Evolutionary conservation across 306 rosid genomes (phyloP).

Genomic region (Malus fusca): DNA sequence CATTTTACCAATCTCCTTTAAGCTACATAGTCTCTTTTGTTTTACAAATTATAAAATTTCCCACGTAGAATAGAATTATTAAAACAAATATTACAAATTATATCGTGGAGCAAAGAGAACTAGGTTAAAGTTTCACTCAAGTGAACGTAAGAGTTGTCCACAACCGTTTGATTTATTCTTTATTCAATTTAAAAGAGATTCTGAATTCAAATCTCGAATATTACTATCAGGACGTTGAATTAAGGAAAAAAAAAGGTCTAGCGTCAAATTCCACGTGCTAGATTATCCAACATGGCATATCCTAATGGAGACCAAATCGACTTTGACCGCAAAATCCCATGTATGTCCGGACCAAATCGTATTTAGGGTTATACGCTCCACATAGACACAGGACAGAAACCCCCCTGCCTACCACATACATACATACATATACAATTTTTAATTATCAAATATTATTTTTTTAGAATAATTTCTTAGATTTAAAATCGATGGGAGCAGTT

Average conservation of each 20-base stretch:
- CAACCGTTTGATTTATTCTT: too few species aligned
- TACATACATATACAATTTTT: too few species aligned
- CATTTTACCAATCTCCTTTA: not conserved
- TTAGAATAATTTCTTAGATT: too few species aligned
- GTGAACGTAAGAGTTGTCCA: not conserved
- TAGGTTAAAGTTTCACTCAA: not conserved
- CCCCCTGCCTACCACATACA: not conserved
- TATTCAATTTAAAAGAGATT: too few species aligned
- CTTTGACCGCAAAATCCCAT: slow-evolving; percentile 23
- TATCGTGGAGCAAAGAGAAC: not conserved
- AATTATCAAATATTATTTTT: not conserved
- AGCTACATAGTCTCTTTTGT: too few species aligned
- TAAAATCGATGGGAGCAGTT: too few species aligned
- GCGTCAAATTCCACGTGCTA: not conserved
- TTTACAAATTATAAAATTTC: not conserved
- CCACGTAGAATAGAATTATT: too few species aligned
- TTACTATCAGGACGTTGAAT: rapidly evolving
- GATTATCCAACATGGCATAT: slow-evolving; percentile 23
- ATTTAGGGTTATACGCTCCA: not conserved
- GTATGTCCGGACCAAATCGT: not conserved
- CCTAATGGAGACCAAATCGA: slow-evolving; percentile 7
- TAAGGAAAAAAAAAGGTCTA: not conserved
- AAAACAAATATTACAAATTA: too few species aligned
- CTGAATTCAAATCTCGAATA: too few species aligned
- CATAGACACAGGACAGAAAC: not conserved